These are phyloP conservation scores for Fagopyrum tataricum DNA, from an alignment of 148 eudicot genomes.

Conservation along the genomic window DNA sequence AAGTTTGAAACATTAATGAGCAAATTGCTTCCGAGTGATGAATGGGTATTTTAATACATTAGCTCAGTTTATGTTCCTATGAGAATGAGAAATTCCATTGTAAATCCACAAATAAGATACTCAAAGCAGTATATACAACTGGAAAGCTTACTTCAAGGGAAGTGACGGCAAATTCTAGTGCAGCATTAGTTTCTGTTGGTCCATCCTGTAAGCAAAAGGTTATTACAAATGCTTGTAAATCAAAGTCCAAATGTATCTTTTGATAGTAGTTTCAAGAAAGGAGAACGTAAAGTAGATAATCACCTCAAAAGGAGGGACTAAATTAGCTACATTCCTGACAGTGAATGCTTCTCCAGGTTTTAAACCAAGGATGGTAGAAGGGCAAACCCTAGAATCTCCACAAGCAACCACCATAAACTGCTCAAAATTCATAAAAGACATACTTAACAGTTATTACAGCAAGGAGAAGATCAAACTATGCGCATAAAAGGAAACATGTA, in stretches of 20 bases:
- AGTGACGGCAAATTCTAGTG: conserved; percentile 88
- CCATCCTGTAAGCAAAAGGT: conserved; percentile 50
- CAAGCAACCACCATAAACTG: conserved; percentile 96
- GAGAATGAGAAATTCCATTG: neutral
- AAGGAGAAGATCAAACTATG: neutral
- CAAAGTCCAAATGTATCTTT: neutral
- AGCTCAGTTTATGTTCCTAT: neutral
- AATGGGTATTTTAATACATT: neutral
- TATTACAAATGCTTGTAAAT: neutral
- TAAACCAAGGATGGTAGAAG: conserved; percentile 75
- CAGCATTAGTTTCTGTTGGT: conserved; percentile 92
- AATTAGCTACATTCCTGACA: conserved; percentile 79
- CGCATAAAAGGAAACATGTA: neutral
- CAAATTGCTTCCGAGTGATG: neutral
- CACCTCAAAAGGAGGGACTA: conserved; percentile 89
- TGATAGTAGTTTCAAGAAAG: neutral
- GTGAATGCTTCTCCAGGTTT: conserved; percentile 94
- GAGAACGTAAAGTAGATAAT: conserved; percentile 1
- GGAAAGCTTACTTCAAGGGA: conserved; percentile 56
- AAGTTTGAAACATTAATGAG: neutral
- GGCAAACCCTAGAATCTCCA: conserved; percentile 97
- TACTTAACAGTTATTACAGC: neutral
- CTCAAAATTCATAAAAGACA: conserved; percentile 24
- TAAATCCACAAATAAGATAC: neutral
- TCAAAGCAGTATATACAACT: neutral